Evolutionary conservation across 2,329 filamentous ascomycete species (phyloP).

Genomic region (Neonectria neomacrospora): DNA sequence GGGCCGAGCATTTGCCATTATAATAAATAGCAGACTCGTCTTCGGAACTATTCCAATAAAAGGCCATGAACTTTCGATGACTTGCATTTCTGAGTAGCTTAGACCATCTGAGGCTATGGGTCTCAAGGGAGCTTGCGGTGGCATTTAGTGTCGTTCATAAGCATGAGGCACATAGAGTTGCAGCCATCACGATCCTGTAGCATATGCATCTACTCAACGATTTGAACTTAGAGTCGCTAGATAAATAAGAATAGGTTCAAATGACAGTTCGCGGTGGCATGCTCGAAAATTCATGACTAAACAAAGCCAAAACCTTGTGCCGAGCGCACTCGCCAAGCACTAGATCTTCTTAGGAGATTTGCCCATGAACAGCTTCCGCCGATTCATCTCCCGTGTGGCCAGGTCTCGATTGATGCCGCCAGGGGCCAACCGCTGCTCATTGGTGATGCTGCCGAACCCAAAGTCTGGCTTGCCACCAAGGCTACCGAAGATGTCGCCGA

Average conservation of each 20-base stretch:
- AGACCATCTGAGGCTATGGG: not conserved
- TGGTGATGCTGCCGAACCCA: conserved; percentile 63
- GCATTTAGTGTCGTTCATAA: not conserved
- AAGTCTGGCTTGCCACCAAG: conserved; percentile 74
- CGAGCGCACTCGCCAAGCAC: not conserved
- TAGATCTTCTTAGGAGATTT: conserved; percentile 39
- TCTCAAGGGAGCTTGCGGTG: not conserved
- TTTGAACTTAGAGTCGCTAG: not conserved
- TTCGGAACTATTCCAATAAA: no score
- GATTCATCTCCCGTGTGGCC: conserved; percentile 45
- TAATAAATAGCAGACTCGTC: not conserved
- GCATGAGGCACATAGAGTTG: not conserved
- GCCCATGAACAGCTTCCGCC: conserved; percentile 40
- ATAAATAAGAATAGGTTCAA: not conserved
- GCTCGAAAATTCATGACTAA: not conserved
- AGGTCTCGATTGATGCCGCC: conserved; percentile 33
- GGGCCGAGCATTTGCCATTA: not conserved
- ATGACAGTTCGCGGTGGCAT: no score
- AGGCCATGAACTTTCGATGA: not conserved
- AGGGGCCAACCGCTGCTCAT: conserved; percentile 48
- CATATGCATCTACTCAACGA: not conserved
- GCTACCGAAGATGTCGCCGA: conserved; percentile 77
- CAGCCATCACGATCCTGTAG: not conserved
- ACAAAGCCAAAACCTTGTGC: not conserved
- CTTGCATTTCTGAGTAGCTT: no score